phyloP scores from a whole-genome alignment of 2,329 filamentous ascomycete species.

The Exophiala sp. region DNA sequence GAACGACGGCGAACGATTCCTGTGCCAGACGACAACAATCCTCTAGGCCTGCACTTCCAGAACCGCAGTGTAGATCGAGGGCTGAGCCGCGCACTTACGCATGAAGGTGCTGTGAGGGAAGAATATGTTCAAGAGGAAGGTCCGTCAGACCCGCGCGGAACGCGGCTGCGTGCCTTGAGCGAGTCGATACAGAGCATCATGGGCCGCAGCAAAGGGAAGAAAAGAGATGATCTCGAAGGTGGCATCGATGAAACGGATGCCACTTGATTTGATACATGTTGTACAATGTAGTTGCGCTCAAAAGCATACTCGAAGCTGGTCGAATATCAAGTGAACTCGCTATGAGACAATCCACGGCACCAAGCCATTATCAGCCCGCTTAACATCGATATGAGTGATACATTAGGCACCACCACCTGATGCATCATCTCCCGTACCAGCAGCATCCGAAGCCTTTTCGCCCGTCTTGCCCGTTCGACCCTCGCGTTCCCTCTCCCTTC shows the following conservation, averaged over 20 bases:
- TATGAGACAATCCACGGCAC: too few species aligned
- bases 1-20: conserved; percentile 11
- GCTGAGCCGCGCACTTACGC: conserved; percentile 13
- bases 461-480: conserved; percentile 1
- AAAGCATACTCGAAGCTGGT: too few species aligned
- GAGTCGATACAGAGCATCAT: conserved; percentile 20
- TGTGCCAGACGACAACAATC: conserved; percentile 12
- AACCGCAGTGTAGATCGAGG: conserved; percentile 7
- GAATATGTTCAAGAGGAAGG: not conserved
- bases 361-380: too few species aligned
- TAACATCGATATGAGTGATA: too few species aligned
- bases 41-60: conserved; percentile 1
- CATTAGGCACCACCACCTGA: not conserved
- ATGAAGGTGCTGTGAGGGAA: conserved; percentile 9
- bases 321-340: too few species aligned
- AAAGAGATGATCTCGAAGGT: conserved; percentile 2
- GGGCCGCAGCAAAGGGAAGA: conserved; percentile 10
- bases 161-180: conserved; percentile 17
- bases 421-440: not conserved
- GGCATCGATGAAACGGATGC: not conserved
- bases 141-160: not conserved
- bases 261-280: not conserved
- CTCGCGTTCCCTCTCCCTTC: conserved; percentile 32
- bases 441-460: conserved; percentile 4
- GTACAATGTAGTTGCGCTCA: too few species aligned